phyloP scores from a whole-genome alignment of 176 grass and related monocot genomes.

The Alopecurus myosuroides region DNA sequence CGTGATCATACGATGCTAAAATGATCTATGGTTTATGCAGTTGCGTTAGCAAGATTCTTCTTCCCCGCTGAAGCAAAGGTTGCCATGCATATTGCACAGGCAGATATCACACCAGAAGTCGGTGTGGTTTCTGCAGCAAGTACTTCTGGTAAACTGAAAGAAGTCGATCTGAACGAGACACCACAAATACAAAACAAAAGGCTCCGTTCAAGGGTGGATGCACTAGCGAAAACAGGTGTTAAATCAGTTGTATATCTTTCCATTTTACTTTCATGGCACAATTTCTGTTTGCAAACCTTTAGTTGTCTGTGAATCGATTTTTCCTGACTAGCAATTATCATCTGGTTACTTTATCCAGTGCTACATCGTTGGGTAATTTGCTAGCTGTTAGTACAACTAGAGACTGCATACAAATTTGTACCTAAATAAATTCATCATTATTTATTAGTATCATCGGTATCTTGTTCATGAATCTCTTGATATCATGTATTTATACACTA shows the following conservation, averaged over 20 bases:
- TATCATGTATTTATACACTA: neutral
- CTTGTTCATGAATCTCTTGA: neutral
- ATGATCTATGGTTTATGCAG: slow-evolving; percentile 34
- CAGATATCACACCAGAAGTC: slow-evolving; percentile 65
- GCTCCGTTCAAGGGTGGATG: slow-evolving; percentile 68
- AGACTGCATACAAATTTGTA: neutral
- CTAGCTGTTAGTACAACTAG: neutral
- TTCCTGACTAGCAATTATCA: slow-evolving; percentile 12
- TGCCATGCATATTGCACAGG: slow-evolving; percentile 95
- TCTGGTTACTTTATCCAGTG: neutral
- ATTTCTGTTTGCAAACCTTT: neutral
- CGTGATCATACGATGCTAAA: neutral
- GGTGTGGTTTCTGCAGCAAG: slow-evolving; percentile 37
- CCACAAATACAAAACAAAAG: slow-evolving; percentile 78
- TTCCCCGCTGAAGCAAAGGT: slow-evolving; percentile 92
- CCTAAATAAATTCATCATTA: neutral
- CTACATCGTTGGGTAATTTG: neutral
- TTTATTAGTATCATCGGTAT: neutral
- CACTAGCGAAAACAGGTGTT: slow-evolving; percentile 84
- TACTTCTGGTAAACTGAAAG: slow-evolving; percentile 66
- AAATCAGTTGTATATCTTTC: neutral
- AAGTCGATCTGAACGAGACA: slow-evolving; percentile 95
- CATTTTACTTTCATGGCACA: neutral
- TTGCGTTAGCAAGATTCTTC: slow-evolving; percentile 89
- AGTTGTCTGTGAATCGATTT: neutral